A percentile compares a stretch with the other conserved stretches of the same genome.
phyloP scores from a whole-genome alignment of 257 asterid species.

The Primulina tabacum region DNA sequence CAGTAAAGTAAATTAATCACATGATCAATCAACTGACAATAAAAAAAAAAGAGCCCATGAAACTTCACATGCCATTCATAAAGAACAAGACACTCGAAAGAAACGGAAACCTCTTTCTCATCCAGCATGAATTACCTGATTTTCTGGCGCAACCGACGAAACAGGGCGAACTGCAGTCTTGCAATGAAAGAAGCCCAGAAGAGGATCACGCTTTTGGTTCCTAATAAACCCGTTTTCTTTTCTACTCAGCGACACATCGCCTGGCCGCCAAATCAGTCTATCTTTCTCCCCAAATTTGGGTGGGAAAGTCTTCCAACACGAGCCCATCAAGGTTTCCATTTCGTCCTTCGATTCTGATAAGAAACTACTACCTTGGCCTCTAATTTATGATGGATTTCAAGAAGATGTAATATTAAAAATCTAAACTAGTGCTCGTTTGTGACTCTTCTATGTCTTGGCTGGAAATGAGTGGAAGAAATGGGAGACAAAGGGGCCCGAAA shows the following conservation, averaged over 20 bases:
- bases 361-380: neutral
- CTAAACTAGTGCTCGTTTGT: neutral
- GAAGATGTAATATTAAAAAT: neutral
- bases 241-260: slow-evolving; percentile 20
- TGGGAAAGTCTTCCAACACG: slow-evolving; percentile 32
- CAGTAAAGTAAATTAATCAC: no score
- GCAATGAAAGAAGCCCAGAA: slow-evolving; percentile 19
- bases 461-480: slow-evolving; percentile 19
- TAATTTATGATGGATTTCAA: neutral
- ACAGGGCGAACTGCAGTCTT: slow-evolving; percentile 28
- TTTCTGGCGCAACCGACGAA: slow-evolving; percentile 29
- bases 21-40: no score
- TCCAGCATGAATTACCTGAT: slow-evolving; percentile 34
- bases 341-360: slow-evolving; percentile 5
- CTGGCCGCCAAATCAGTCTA: slow-evolving; percentile 17
- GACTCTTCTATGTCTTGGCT: slow-evolving; percentile 18
- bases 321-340: slow-evolving; percentile 51
- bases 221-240: slow-evolving; percentile 31
- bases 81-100: neutral
- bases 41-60: neutral
- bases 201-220: slow-evolving; percentile 27
- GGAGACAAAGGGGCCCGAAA: neutral
- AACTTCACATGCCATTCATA: neutral
- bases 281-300: slow-evolving; percentile 26
- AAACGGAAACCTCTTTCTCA: neutral